Evolutionary conservation across 768 basidiomycete genomes (phyloP), one percentile per base, ranked within the genome.

Genomic region (Tubosaeta brunneosetosa): DNA sequence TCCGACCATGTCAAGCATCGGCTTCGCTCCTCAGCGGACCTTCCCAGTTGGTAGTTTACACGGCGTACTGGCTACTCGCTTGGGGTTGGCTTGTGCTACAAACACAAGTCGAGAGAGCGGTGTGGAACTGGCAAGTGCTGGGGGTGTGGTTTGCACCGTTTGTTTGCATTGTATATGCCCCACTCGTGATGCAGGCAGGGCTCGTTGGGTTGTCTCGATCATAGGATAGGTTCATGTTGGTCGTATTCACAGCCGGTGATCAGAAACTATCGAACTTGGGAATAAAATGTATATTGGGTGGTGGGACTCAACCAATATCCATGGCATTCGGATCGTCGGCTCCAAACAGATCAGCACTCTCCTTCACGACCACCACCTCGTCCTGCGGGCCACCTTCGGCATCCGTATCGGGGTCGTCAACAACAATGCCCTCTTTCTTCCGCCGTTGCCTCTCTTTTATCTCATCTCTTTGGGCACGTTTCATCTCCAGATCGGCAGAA

Each of bases 121-220:
- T 91, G 11, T 84, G 83, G 82, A 76, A 91, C 55, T 93, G 90
- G 90, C 77, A 91, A 53, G 72, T 91, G 25, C 67, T 92, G 10
- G 81, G 83, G 1, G 84, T 85, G 26, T 94, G 91, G 91, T 87
- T 90, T 61, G 80, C 85, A 19, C 91, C 91, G 2, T 85, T 92
- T 56, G 72, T 88, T 34, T 91, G 88, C 64, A 71, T 87, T n/a
- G 79, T 92, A 16, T 92, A 90, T 58, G 73, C 77, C 10, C 90
- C 91, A 8, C 72, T 92, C 25, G 75, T 86, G 44, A 66, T 90
- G 56, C 90, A 92, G 67, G 84, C 83, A 14, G 81, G 77, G 36
- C 70, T 88, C 45, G 79, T 83, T 38, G 77, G 77, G 59, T 62
- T 81, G 37, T 57, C 55, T 38, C 45, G 8, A 22, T 51, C 51